Evolutionary conservation across 108 stramenopile species (phyloP).

Genomic region (Cyclotella cryptica): DNA sequence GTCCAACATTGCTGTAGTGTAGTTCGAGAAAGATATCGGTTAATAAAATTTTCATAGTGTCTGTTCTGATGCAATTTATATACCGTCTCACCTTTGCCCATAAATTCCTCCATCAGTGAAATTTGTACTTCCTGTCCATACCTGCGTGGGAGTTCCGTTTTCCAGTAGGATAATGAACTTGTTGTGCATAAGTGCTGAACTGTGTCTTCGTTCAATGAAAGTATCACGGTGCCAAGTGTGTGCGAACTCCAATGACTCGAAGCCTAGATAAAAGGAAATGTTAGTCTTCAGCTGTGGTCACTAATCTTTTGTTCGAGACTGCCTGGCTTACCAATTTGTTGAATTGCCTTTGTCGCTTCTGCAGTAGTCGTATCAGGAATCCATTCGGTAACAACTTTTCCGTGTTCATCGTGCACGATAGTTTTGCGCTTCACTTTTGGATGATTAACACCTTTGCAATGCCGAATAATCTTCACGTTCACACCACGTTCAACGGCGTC

Average conservation of each 20-base stretch:
- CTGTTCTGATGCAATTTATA: not conserved
- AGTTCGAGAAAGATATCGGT: not conserved
- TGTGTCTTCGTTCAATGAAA: constrained; percentile 51
- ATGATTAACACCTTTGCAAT: constrained; percentile 36
- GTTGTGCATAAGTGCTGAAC: constrained; percentile 49
- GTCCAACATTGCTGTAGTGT: constrained; percentile 46
- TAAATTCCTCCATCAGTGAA: constrained; percentile 46
- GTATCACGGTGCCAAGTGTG: constrained; percentile 46
- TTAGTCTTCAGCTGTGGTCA: too few relatives aligned
- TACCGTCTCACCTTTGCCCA: not conserved
- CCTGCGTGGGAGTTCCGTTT: constrained; percentile 20
- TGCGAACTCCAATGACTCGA: constrained; percentile 30
- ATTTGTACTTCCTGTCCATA: constrained; percentile 49
- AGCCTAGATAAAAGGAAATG: constrained; percentile 1
- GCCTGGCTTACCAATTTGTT: constrained; percentile 16
- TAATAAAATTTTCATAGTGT: not conserved
- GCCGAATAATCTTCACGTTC: constrained; percentile 50
- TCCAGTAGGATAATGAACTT: constrained; percentile 48
- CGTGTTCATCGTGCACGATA: constrained; percentile 37
- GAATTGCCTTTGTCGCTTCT: constrained; percentile 32
- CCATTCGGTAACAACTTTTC: constrained; percentile 41
- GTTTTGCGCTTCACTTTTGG: constrained; percentile 22
- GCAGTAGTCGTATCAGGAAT: constrained; percentile 40
- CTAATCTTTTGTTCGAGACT: not conserved
- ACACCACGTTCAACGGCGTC: constrained; percentile 46